phyloP scores from a whole-genome alignment of 371 early-diverging fungal species.

The Haplosporangium sp. region DNA sequence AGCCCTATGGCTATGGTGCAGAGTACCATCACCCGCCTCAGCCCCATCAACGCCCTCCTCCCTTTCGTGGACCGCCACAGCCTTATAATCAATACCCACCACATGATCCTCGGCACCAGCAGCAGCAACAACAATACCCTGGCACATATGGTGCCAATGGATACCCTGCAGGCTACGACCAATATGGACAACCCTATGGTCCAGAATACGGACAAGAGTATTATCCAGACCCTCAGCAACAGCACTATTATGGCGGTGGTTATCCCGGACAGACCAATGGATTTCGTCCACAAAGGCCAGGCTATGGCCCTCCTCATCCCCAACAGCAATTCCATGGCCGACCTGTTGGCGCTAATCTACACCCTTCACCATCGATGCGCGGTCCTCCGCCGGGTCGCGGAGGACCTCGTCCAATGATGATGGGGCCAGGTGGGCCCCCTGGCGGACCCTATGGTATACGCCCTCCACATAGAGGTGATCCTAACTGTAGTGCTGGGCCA shows the following conservation, averaged over 20 bases:
- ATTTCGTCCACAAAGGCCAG: conserved; percentile 9
- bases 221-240: conserved; percentile 35
- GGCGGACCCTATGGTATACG: conserved; percentile 37
- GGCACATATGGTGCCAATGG: conserved; percentile 36
- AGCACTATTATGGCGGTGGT: conserved; percentile 39
- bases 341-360: conserved; percentile 37
- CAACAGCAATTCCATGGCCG: conserved; percentile 15
- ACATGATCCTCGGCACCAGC: conserved; percentile 43
- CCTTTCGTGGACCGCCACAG: conserved; percentile 36
- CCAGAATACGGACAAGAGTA: conserved; percentile 47
- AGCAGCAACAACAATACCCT: conserved; percentile 23
- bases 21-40: conserved; percentile 27
- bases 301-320: conserved; percentile 36
- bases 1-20: conserved; percentile 12
- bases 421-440: conserved; percentile 47
- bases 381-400: conserved; percentile 46
- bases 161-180: conserved; percentile 43
- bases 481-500: conserved; percentile 19
- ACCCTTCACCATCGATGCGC: conserved; percentile 42
- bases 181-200: conserved; percentile 47
- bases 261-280: conserved; percentile 15
- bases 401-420: conserved; percentile 44
- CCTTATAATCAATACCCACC: conserved; percentile 44
- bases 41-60: conserved; percentile 24
- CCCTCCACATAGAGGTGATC: conserved; percentile 40